Percentiles rank a stretch among this genome's conserved stretches.
Conservation (phyloP, 805 yeast species). For the Ogataea sp. region DNA sequence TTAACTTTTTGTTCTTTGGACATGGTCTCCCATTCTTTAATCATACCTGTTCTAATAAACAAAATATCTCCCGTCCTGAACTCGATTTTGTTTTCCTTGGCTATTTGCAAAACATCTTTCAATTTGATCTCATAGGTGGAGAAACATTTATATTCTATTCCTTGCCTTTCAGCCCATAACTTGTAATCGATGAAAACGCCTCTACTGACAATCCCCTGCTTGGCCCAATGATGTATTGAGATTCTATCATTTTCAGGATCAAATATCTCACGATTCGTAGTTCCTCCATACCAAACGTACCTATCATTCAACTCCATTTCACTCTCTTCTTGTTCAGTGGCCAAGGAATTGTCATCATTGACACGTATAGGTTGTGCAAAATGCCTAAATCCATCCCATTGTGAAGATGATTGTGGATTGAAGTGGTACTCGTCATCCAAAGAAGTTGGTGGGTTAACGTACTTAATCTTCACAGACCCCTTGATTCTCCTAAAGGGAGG, state of each 20-base stretch:
- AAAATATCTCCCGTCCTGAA: conserved; percentile 23
- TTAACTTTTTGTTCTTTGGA: conserved; percentile 2
- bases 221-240: conserved; percentile 14
- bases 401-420: conserved; percentile 21
- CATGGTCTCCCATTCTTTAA: conserved; percentile 14
- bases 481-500: conserved; percentile 7
- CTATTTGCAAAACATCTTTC: conserved; percentile 14
- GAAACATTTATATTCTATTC: conserved; percentile 19
- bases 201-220: conserved; percentile 24
- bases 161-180: conserved; percentile 17
- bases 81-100: conserved; percentile 14
- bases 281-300: conserved; percentile 8
- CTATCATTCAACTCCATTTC: conserved; percentile 3
- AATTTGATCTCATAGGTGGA: conserved; percentile 15
- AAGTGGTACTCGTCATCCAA: conserved; percentile 18
- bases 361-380: conserved; percentile 14
- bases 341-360: conserved; percentile 13
- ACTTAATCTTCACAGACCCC: conserved; percentile 3
- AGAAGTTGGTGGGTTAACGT: conserved; percentile 4
- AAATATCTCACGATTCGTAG: conserved; percentile 5
- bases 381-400: conserved; percentile 24
- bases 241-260: conserved; percentile 4
- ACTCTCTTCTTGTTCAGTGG: conserved; percentile 11
- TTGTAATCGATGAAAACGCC: conserved; percentile 26
- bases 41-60: conserved; percentile 22